Evolutionary conservation across 139 green algal species (phyloP).

Genomic region (Ostreobium quekettii): DNA sequence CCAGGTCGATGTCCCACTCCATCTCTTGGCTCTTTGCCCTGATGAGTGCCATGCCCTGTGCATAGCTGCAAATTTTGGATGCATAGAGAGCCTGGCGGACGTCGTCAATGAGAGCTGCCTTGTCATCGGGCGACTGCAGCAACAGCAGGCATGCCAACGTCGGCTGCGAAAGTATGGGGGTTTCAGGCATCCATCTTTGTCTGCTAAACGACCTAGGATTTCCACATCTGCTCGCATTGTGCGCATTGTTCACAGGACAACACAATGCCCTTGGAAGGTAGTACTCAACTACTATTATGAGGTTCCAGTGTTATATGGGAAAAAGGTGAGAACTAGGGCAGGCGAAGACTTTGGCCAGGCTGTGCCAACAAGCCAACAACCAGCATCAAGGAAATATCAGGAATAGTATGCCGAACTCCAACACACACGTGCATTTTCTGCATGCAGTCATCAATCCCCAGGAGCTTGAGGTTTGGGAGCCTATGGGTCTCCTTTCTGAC

Average conservation of each 20-base stretch:
- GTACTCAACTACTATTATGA: not conserved
- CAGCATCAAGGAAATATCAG: too few relatives aligned
- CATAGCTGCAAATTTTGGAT: constrained; percentile 51
- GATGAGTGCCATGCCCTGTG: constrained; percentile 20
- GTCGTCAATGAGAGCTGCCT: constrained; percentile 45
- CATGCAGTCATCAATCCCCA: not conserved
- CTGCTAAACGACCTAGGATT: not conserved
- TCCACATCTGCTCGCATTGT: not conserved
- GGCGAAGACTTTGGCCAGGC: not conserved
- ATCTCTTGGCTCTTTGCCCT: constrained; percentile 40
- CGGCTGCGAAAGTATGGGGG: not conserved
- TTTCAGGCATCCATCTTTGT: not conserved
- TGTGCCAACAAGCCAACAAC: too few relatives aligned
- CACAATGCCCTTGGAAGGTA: not conserved
- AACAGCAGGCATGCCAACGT: not conserved
- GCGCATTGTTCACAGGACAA: not conserved
- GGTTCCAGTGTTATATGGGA: not conserved
- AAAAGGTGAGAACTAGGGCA: not conserved
- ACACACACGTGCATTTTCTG: not conserved
- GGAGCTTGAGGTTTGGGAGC: not conserved
- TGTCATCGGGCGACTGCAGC: constrained; percentile 25
- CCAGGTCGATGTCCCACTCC: constrained; percentile 44
- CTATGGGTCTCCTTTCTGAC: not conserved
- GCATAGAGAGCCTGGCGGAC: constrained; percentile 32
- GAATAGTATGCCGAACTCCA: too few relatives aligned